Base-by-base conservation (phyloP, 1,284 basidiomycete species). In the Kwoniella shivajii region DNA sequence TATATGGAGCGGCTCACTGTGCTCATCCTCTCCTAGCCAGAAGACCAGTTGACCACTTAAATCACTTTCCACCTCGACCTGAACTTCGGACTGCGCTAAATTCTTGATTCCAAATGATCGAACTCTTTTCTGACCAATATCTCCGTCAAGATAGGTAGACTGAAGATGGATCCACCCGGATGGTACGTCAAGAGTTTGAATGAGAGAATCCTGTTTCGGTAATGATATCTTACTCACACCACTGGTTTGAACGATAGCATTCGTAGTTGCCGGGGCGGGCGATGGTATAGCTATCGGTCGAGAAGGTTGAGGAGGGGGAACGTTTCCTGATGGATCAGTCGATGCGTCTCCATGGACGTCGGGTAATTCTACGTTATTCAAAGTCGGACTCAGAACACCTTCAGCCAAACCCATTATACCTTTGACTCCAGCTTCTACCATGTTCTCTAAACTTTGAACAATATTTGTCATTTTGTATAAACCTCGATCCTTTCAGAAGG, bases 151-250 rank as follows among this genome's bases (percentile, higher is more conserved):
- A 41, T 76, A 76, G 2, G 73, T 72, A 10, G 73, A 72, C 52
- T 69, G 74, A 14, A 76, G 64, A 48, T 76, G 73, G 26, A 76
- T 76, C 74, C 74, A 76, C 22, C 74, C 74, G 5, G 72, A 73
- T 3, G 72, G 67, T 3, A 76, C 71, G 41, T 75, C 74, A 6
- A 67, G 49, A 3, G 64, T 62, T 54, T 74, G 66, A 9, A 76
- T 57, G 4, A 76, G 61, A 14, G 43, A 24, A 30, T 55, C 48
- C 16, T 57, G 57, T 41, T 56, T 42, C 10, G 58, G 55, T 42
- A 59, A 18, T 20, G 49, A 30, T 31, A 54, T 26, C 50, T 60
- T 53, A 14, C 45, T 50, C 3, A 49, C 39, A 34, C 36, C n/a
- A 22, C 16, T 39, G 36, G 13, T 22, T 20, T n/a, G 41, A 29